Percentiles rank a stretch among this genome's conserved stretches.
Evolutionary conservation across 805 yeast genomes (phyloP).

Genomic region (Metschnikowia continentalis): DNA sequence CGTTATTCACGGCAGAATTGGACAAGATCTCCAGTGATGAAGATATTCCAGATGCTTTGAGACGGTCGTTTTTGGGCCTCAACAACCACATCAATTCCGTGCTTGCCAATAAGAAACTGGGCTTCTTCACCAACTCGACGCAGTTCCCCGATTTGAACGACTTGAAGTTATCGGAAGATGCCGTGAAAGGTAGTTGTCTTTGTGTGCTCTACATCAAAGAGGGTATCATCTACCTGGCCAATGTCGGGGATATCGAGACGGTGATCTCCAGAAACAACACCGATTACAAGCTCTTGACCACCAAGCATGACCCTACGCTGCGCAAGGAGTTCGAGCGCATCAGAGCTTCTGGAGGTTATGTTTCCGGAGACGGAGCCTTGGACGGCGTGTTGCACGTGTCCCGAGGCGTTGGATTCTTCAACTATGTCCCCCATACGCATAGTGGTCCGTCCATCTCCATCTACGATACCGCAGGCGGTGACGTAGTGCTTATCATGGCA

Average conservation of each 20-base stretch:
- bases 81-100: slow-evolving; percentile 77
- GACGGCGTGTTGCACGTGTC: slow-evolving; percentile 83
- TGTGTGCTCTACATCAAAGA: slow-evolving; percentile 78
- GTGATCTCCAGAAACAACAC: slow-evolving; percentile 78
- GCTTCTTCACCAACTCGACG: slow-evolving; percentile 34
- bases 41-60: slow-evolving; percentile 66
- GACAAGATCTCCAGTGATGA: slow-evolving; percentile 39
- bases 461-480: slow-evolving; percentile 56
- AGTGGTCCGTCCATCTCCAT: slow-evolving; percentile 80
- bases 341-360: slow-evolving; percentile 87
- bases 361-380: slow-evolving; percentile 75
- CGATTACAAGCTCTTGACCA: slow-evolving; percentile 66
- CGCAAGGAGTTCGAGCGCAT: slow-evolving; percentile 78
- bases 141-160: slow-evolving; percentile 45
- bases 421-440: slow-evolving; percentile 79
- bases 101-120: slow-evolving; percentile 42
- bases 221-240: slow-evolving; percentile 69
- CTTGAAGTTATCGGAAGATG: slow-evolving; percentile 58
- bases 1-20: slow-evolving; percentile 65
- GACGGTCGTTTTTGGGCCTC: slow-evolving; percentile 73
- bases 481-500: slow-evolving; percentile 82
- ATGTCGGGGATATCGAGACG: slow-evolving; percentile 87
- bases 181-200: slow-evolving; percentile 77
- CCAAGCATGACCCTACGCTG: slow-evolving; percentile 79
- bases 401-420: slow-evolving; percentile 88